Base-by-base conservation (phyloP, 2,329 filamentous ascomycete species). In the Pezicula neosporulosa region DNA sequence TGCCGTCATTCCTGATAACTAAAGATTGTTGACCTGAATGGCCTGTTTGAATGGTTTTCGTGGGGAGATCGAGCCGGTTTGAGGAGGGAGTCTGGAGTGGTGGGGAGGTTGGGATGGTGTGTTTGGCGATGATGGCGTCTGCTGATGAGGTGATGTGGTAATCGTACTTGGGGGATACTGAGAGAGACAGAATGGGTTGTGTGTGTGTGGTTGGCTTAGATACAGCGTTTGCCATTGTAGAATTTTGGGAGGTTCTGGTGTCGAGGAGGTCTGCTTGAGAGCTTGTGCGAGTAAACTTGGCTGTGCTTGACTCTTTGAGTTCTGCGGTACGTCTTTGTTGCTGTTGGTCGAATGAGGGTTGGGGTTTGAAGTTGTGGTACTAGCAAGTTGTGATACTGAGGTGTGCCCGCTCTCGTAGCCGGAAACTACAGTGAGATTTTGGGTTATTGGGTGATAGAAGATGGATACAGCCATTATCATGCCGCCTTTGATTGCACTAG, bases 1-100 rank as follows among this genome's bases (percentile, higher is more conserved):
- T 86, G 3, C 85, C 88, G 66, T 99, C 94, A 2, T 83, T 86
- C 13, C 94, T 83, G 21, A 97, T 78, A 3, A 72, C 73, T 6
- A 99, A 72, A 10, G 85, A 82, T 68, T 99, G 94, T 67, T 97
- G 93, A 1, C 94, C 94, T 0, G 92, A 81, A 67, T 97, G 94
- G 64, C 87, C 93, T 1, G 93, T 97, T 60, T 93, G 85, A 42
- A 85, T 57, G 0, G 72, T 68, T 61, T 86, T 88, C 47, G 86
- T 63, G 0, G 86, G 79, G 10, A 46, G 50, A 45, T 28, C 30
- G 13, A 24, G 18, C 15, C 19, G 35, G 16, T 21, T 55, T 45
- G 15, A 41, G n/a, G 41, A 13, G 21, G 37, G 9, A 13, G 19
- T 28, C 42, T 4, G 16, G 10, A 12, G 8, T 15, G 39, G 24